Conservation (phyloP, 345 rosid species). For the Gossypium longicalyx region DNA sequence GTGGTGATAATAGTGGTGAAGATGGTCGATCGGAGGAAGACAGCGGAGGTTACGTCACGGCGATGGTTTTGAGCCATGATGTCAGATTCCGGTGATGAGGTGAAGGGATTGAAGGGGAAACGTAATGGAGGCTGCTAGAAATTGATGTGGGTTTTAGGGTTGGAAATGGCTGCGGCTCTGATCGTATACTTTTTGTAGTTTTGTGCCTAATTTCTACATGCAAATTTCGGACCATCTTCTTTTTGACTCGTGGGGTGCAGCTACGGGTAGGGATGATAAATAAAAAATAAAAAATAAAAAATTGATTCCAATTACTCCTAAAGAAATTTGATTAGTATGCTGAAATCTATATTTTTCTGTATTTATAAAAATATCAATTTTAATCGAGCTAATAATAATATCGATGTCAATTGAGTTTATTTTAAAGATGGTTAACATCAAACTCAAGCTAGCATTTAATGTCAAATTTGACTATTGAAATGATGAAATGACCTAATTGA, state of each 20-base stretch:
- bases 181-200: background rate
- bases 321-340: too few species aligned
- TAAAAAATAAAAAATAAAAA: too few species aligned
- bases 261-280: too few species aligned
- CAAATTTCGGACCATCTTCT: background rate
- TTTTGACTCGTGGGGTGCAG: too few species aligned
- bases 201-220: background rate
- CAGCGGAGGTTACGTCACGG: constrained; percentile 5
- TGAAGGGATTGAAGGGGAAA: background rate
- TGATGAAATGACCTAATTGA: too few species aligned
- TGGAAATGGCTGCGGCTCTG: background rate
- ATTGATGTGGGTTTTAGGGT: constrained; percentile 13
- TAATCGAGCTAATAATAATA: too few species aligned
- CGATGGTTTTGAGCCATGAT: constrained; percentile 8
- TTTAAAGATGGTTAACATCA: too few species aligned
- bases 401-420: rapidly evolving
- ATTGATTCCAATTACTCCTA: too few species aligned
- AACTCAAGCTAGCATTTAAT: too few species aligned
- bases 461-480: too few species aligned
- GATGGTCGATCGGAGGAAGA: constrained; percentile 4
- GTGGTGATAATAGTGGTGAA: constrained; percentile 17
- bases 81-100: background rate
- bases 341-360: too few species aligned
- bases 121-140: constrained; percentile 1
- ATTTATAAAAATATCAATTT: too few species aligned